phyloP scores from a whole-genome alignment of 768 basidiomycete species.

The Rhizopogon roseolus region DNA sequence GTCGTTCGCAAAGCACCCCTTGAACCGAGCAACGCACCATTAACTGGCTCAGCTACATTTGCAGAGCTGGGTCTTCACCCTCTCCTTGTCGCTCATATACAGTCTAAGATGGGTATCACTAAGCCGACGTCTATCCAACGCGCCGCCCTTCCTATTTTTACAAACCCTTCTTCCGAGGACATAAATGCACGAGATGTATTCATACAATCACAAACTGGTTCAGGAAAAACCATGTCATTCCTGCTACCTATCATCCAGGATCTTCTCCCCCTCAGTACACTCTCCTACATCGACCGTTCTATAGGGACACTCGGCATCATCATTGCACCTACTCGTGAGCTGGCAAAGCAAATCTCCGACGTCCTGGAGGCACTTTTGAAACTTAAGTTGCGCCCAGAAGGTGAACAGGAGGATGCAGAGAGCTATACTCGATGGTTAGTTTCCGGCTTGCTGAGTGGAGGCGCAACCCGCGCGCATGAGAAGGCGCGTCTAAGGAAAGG shows the following conservation, averaged over 20 bases:
- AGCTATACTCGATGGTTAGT: slow-evolving; percentile 86
- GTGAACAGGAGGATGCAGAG: slow-evolving; percentile 47
- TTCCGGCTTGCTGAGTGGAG: slow-evolving; percentile 88
- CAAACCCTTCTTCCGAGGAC: slow-evolving; percentile 34
- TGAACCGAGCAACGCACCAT: slow-evolving; percentile 80
- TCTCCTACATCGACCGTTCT: slow-evolving; percentile 92
- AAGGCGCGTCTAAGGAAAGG: slow-evolving; percentile 95
- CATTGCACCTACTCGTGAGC: slow-evolving; percentile 91
- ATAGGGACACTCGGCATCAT: slow-evolving; percentile 94
- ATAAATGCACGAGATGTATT: slow-evolving; percentile 67
- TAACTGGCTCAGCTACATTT: slow-evolving; percentile 73
- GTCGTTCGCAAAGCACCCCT: slow-evolving; percentile 21
- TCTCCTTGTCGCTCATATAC: slow-evolving; percentile 72
- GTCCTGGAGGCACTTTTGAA: slow-evolving; percentile 82
- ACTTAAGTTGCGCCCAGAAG: slow-evolving; percentile 62
- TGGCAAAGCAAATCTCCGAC: slow-evolving; percentile 95
- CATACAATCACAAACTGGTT: slow-evolving; percentile 95
- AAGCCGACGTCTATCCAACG: slow-evolving; percentile 92
- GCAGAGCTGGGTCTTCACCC: slow-evolving; percentile 79
- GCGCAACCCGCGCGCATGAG: slow-evolving; percentile 91
- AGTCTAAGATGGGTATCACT: slow-evolving; percentile 71
- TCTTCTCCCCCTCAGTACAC: slow-evolving; percentile 80
- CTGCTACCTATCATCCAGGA: slow-evolving; percentile 94
- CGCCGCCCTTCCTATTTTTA: slow-evolving; percentile 60
- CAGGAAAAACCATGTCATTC: slow-evolving; percentile 92